Evolutionary conservation across 2,329 filamentous ascomycete species (phyloP).

Genomic region (Fusarium sacchari): DNA sequence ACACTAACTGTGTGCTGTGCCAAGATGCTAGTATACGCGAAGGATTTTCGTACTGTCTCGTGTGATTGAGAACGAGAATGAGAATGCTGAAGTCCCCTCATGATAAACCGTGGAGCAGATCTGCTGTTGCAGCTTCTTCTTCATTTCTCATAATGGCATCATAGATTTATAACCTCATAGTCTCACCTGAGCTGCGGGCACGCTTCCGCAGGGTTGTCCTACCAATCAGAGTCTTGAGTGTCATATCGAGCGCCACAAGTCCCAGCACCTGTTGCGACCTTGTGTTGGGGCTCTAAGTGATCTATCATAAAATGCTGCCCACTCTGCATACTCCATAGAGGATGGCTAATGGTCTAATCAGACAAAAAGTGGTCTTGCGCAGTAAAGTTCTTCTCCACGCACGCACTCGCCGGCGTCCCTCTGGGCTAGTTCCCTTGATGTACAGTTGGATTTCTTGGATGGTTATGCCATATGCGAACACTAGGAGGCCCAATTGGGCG

Average conservation of each 20-base stretch:
- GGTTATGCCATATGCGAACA: background rate
- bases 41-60: slow-evolving; percentile 8
- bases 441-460: slow-evolving; percentile 10
- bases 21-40: slow-evolving; percentile 6
- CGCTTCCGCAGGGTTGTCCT: background rate
- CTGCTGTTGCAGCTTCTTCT: slow-evolving; percentile 15
- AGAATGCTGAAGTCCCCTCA: background rate
- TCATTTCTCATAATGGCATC: slow-evolving; percentile 23
- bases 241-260: slow-evolving; percentile 31
- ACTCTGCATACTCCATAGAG: background rate
- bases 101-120: background rate
- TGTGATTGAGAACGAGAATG: background rate
- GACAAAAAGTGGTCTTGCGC: slow-evolving; percentile 29
- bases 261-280: slow-evolving; percentile 12
- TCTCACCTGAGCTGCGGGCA: slow-evolving; percentile 29
- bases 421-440: slow-evolving; percentile 25
- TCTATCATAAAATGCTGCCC: slow-evolving; percentile 30
- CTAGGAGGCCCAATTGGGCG: background rate
- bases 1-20: background rate
- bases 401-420: background rate
- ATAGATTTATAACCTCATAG: slow-evolving; percentile 26
- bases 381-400: slow-evolving; percentile 14
- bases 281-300: slow-evolving; percentile 28
- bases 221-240: slow-evolving; percentile 14
- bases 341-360: slow-evolving; percentile 43